Conservation (phyloP, 768 basidiomycete species). For the Rhizopogon sp. region DNA sequence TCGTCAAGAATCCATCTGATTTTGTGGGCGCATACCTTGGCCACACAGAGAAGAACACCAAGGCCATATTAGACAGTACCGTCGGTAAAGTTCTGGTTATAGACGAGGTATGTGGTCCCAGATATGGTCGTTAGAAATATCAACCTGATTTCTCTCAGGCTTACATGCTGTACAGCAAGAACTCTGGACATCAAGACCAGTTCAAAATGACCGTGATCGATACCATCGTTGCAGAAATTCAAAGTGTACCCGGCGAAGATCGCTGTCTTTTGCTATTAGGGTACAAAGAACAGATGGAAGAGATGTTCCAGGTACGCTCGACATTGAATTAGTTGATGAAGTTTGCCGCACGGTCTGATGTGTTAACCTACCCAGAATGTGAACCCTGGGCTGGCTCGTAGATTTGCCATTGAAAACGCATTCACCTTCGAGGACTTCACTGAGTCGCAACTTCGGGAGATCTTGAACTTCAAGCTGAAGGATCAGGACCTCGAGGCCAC, state of each 20-base stretch:
- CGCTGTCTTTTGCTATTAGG: slow-evolving; percentile 62
- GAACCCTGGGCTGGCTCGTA: slow-evolving; percentile 60
- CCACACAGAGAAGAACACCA: slow-evolving; percentile 60
- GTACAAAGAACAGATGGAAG: slow-evolving; percentile 61
- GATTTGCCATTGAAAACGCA: slow-evolving; percentile 64
- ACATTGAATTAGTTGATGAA: background rate
- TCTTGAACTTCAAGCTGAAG: slow-evolving; percentile 53
- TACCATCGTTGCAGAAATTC: slow-evolving; percentile 71
- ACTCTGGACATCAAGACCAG: slow-evolving; percentile 33
- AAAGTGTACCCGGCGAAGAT: slow-evolving; percentile 65
- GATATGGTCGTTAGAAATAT: background rate
- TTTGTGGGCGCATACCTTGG: slow-evolving; percentile 59
- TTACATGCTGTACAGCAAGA: slow-evolving; percentile 56
- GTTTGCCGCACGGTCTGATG: background rate
- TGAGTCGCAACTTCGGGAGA: slow-evolving; percentile 44
- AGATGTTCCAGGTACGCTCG: slow-evolving; percentile 63
- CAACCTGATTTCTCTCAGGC: slow-evolving; percentile 36
- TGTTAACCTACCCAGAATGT: slow-evolving; percentile 43
- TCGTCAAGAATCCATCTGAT: slow-evolving; percentile 64
- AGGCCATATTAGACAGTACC: slow-evolving; percentile 51
- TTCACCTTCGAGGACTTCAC: slow-evolving; percentile 68
- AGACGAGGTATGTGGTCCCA: slow-evolving; percentile 45
- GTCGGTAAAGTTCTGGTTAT: slow-evolving; percentile 67
- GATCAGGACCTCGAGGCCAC: slow-evolving; percentile 55
- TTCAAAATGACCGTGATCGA: slow-evolving; percentile 70